Base-by-base conservation (phyloP, 257 asterid species). In the Cynanchum wilfordii region DNA sequence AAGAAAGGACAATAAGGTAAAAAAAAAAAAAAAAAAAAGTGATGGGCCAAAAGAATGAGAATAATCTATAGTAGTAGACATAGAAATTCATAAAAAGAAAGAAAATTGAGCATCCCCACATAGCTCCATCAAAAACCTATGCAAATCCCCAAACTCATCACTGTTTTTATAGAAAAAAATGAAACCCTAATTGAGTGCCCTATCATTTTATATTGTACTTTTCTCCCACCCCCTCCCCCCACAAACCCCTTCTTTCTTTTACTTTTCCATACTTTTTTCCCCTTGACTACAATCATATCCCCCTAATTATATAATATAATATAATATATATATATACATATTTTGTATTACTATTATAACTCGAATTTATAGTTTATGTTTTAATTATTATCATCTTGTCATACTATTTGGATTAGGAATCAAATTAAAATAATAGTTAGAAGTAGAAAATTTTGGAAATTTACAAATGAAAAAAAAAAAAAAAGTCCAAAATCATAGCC, bases 171-270 rank as follows among this genome's bases (percentile, higher is more conserved):
- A 7, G 11, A 7, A 50, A 50, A 51, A 74, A 66, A 42, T 38
- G 36, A 62, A 70, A 54, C 76, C 76, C 80, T 76, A 70, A 70
- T 76, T 15, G 76, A 76, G 72, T 70, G 47, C 76, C 80, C 51
- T 76, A 70, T 76, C 76, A 76, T 76, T 76, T 76, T 76, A 70
- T 76, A 76, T 64, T 70, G 59, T 70, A 62, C 75, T 49, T 24
- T 24, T 49, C 11, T 8, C 22, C 6, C 10, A 16, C 29, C 54
- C 30, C 8, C 20, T 2, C 45, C 10, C 45, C 45, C 9, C 3
- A 4, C 10, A 40, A 33, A 33, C 44, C 5, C 44, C 44, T n/a
- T n/a, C 9, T 40, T 42, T 42, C 40, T 36, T 36, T 36, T 36
- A 36, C 40, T 20, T 24, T 2, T 27, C 51, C 36, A 24, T 17